These are phyloP conservation scores for Rhizomucor miehei DNA, from an alignment of 371 early-diverging fungal species.

Conservation along the genomic window DNA sequence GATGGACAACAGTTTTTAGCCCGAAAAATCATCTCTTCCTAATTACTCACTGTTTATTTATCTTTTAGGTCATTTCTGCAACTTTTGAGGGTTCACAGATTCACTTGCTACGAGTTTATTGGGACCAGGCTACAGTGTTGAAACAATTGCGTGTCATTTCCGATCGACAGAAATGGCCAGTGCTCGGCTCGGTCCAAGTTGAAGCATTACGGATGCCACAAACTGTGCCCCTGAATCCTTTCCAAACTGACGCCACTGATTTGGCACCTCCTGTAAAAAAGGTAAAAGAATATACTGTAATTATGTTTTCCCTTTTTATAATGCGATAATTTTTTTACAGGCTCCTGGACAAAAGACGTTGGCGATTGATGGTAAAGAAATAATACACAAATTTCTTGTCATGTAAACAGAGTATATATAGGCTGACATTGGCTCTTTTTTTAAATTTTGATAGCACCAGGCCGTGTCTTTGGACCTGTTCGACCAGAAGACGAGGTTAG, in stretches of 20 bases:
- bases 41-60: too few relatives aligned
- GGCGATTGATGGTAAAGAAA: conserved; percentile 7
- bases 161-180: conserved; percentile 32
- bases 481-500: conserved; percentile 37
- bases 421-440: not conserved
- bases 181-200: conserved; percentile 31
- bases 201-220: conserved; percentile 23
- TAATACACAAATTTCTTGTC: not conserved
- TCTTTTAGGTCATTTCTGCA: conserved; percentile 37
- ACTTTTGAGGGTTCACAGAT: conserved; percentile 30
- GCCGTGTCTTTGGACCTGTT: conserved; percentile 39
- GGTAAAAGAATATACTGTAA: conserved; percentile 8
- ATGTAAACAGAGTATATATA: too few relatives aligned
- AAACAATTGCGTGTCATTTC: conserved; percentile 37
- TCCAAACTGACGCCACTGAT: conserved; percentile 16
- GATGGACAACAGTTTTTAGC: too few relatives aligned
- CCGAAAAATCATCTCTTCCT: too few relatives aligned
- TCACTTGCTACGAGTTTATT: conserved; percentile 30
- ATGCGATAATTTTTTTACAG: too few relatives aligned
- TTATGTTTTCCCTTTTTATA: not conserved
- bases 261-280: conserved; percentile 10
- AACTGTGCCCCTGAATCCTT: conserved; percentile 15
- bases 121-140: conserved; percentile 48
- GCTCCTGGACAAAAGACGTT: conserved; percentile 6
- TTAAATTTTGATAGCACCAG: conserved; percentile 17